A percentile compares a stretch with the other conserved stretches of the same genome.
Conservation (phyloP, 306 rosid genomes). For the Fagus crenata region DNA sequence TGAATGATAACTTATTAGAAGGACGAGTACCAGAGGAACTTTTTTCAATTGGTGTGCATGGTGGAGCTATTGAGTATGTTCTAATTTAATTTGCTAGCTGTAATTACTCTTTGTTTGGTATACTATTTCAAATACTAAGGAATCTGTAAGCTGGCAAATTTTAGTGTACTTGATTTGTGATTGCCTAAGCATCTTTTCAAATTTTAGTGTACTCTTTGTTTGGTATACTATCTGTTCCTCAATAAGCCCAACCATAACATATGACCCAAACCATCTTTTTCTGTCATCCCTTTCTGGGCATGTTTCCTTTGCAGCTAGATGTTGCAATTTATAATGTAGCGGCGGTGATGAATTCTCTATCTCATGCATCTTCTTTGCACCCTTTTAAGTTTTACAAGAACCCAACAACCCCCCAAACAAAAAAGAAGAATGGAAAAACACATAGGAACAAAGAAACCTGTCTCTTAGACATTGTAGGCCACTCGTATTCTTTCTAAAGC, state of each 20-base stretch:
- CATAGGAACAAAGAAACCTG: not conserved
- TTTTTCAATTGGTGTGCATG: constrained; percentile 89
- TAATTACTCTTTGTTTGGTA: not conserved
- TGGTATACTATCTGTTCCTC: not conserved
- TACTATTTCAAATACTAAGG: not conserved
- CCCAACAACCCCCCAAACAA: not conserved
- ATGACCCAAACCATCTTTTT: not conserved
- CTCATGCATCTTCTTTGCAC: not conserved
- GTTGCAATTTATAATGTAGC: not conserved
- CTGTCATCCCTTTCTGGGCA: not conserved
- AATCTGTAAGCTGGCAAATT: not conserved
- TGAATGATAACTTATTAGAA: constrained; percentile 76
- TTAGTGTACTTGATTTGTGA: not conserved
- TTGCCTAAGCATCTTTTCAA: not conserved
- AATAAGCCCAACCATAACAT: not conserved
- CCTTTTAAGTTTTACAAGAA: not conserved
- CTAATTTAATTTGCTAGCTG: constrained; percentile 15
- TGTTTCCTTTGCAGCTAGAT: not conserved
- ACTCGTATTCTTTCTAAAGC: not conserved
- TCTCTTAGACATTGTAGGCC: not conserved
- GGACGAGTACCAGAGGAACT: constrained; percentile 84
- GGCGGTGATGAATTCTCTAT: not conserved
- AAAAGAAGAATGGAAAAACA: not conserved
- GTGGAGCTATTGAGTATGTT: constrained; percentile 92
- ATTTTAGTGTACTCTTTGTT: no score